A percentile compares a stretch with the other conserved stretches of the same genome.
These are phyloP conservation scores for Panaeolus cyanescens DNA, from an alignment of 768 basidiomycete species.

Conservation along the genomic window DNA sequence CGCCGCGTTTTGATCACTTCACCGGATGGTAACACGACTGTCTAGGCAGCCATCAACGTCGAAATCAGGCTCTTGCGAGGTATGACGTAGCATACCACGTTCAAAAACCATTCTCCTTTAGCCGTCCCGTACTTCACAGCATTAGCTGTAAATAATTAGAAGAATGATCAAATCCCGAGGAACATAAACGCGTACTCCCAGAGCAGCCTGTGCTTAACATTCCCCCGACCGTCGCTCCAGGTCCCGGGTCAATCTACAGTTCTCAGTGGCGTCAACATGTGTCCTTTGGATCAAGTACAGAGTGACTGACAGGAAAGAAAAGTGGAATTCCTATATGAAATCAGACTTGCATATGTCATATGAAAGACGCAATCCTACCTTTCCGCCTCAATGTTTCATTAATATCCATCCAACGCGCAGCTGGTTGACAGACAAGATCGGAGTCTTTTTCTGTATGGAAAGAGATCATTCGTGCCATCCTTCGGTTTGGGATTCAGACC, in stretches of 20 bases:
- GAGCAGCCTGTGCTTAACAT: conserved; percentile 88
- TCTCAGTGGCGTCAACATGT: neutral
- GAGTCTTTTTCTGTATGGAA: conserved; percentile 58
- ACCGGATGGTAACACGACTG: conserved; percentile 86
- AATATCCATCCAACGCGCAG: conserved; percentile 69
- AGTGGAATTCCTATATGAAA: conserved; percentile 60
- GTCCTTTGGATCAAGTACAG: neutral
- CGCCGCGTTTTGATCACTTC: conserved; percentile 88
- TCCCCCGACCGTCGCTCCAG: conserved; percentile 81
- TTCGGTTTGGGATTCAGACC: neutral
- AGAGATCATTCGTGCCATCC: neutral
- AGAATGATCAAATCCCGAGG: neutral
- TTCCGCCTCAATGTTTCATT: conserved; percentile 67
- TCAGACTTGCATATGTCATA: neutral
- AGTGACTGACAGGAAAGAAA: conserved; percentile 74
- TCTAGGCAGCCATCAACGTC: conserved; percentile 55
- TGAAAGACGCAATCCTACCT: conserved; percentile 34
- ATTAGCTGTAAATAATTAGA: conserved; percentile 48
- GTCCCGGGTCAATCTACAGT: conserved; percentile 70
- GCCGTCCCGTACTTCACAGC: conserved; percentile 89
- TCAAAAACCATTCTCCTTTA: conserved; percentile 89
- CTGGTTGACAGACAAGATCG: conserved; percentile 76
- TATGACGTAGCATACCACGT: conserved; percentile 49
- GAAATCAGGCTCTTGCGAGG: neutral
- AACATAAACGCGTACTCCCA: conserved; percentile 52